Base-by-base conservation (phyloP, 148 eudicot species). In the Nepenthes mirabilis region DNA sequence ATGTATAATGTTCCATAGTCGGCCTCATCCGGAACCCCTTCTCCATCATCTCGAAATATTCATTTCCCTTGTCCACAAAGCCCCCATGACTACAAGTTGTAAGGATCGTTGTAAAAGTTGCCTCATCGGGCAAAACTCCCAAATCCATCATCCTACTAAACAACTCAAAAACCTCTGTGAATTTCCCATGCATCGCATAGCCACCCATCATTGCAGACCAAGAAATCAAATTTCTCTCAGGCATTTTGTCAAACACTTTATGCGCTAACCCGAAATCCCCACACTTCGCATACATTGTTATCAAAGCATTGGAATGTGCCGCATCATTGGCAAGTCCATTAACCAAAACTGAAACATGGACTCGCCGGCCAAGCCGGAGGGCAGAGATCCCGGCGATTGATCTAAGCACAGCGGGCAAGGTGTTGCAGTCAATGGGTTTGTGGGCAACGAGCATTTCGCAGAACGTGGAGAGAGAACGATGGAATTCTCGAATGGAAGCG, bases 151-250 rank as follows among this genome's bases (percentile, higher is more conserved):
- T 78, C 65, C 11, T 14, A 48, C 69, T 79, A 69, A 75, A 83
- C 75, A 79, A 56, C 67, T 7, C 52, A 59, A 70, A 74, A n/a
- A 72, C 76, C 67, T 78, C 77, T 9, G 36, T 58, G 45, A 61
- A 65, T 32, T 61, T 49, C 13, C 81, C 78, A 45, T 78, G 75
- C 74, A 74, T 71, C 58, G 61, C 83, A 40, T 78, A 78, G 49
- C 71, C 85, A 33, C 75, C 70, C 78, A 78, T 78, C 75, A 83
- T 69, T 0, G 85, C 78, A 13, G 74, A 70, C 83, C 84, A 83
- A 32, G 79, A 47, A 47, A 80, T 14, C 48, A 57, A 57, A 37
- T 75, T 70, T 64, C 75, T 80, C 10, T 71, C 65, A 2, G 55
- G 55, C 84, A 77, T 75, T 70, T 58, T 47, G 60, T 75, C 81